Evolutionary conservation across 2,329 filamentous ascomycete genomes (phyloP), one percentile per base, ranked within the genome.

Genomic region (Triangularia verruculosa): DNA sequence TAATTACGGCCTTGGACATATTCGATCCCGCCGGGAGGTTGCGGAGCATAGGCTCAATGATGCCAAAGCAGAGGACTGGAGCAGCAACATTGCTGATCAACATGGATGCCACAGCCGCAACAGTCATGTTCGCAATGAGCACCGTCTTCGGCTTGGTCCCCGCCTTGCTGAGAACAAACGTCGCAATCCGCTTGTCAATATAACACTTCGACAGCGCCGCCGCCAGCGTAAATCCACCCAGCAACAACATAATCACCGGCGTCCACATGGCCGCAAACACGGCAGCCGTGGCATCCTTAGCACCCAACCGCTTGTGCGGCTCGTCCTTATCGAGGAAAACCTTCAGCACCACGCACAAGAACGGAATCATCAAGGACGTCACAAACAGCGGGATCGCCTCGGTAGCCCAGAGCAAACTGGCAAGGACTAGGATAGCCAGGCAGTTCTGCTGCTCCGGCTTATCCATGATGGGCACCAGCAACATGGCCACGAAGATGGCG

Each of bases 181-280:
- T 97, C 1, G 95, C 95, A 79, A 99, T 93, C 73, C 95, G 90
- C 78, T 98, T 97, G 66, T 97, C 95, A 72, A 99, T 98, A 70
- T 93, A 95, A 77, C 96, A 97, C 76, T 99, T 99, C 57, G 93
- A 97, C 61, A 99, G 79, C 0, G 95, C 96, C 0, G 95, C 95
- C 9, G 95, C 95, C 61, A 99, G 89, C 1, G 95, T 97, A 73
- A 99, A 99, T 30, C 95, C 95, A 70, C 95, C 95, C 0, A 99
- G 87, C 22, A 99, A 82, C 15, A 99, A 86, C 95, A 99, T 98
- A 70, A 99, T 99, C 61, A 99, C 95, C 0, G 95, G 94, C 3
- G 94, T 97, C 95, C 95, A 99, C 95, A 99, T 99, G 25, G 95
- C 89, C 4, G 92, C 84, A 72, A 99, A 98, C 63, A 97, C 90